Base-by-base conservation (phyloP, 495 filamentous ascomycete species). In the Neohortaea acidophila region DNA sequence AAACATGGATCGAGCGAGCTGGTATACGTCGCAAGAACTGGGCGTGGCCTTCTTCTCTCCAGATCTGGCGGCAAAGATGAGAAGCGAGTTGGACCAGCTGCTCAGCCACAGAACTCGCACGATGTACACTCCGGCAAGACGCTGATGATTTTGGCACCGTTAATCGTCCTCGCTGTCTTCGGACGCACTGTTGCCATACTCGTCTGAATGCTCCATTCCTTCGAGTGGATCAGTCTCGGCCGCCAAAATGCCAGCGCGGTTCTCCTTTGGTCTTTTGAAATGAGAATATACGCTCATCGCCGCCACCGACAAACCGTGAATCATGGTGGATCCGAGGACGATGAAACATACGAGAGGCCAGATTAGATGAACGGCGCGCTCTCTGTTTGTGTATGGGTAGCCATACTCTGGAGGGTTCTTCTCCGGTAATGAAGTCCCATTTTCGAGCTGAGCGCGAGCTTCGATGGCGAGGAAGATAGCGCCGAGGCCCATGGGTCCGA, bases 21-120 rank as follows among this genome's bases (percentile, higher is more conserved):
- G 75, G 75, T 81, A 64, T 47, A 82, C 79, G 9, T 78, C 73
- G 46, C 79, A 83, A 57, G 80, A 85, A 57, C 57, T 82, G n/a
- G 78, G 77, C 19, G 58, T 85, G 15, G 62, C 76, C 18, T 69
- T 84, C 37, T 62, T 75, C 19, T 64, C 59, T 9, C 37, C 30
- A 4, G 24, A 12, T 3, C 21, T 39, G 12, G 36, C 36, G 26
- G 17, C 8, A 5, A 6, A 28, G 10, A 26, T 39, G 23, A 10
- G 12, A 11, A 17, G 21, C 14, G 21, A 24, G 35, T 8, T 37
- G 18, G 12, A 20, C 4, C 4, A n/a, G 7, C 12, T 8, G 35
- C 14, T 37, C 17, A 20, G 3, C 14, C 17, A 21, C 7, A 34
- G 32, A 15, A 34, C n/a, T n/a, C n/a, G n/a, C n/a, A n/a, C n/a